Evolutionary conservation across 2,329 filamentous ascomycete species (phyloP), one percentile per base, ranked within the genome.

Genomic region (Fusarium sp.): DNA sequence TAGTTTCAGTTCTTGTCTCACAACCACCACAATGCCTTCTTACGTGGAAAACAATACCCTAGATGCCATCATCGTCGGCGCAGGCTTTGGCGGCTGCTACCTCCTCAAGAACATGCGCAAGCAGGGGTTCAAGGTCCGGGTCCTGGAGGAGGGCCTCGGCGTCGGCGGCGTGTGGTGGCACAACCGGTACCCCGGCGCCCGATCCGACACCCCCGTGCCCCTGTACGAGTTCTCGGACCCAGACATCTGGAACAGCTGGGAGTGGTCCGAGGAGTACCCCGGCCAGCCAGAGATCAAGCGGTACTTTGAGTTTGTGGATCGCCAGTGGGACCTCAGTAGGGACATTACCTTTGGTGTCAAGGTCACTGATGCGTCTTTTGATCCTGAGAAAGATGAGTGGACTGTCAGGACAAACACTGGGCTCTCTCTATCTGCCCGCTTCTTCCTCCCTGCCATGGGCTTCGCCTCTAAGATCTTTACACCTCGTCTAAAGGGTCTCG

Each of bases 231-330:
- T 73, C 42, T 73, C 70, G 31, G 72, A 70, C 14, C 69, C 56
- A 3, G 83, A 77, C 31, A 71, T 75, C 14, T 77, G 85, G 14
- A 79, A 84, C 29, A 84, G 85, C 59, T 87, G 85, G 82, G 73
- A 82, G 52, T 86, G 83, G 81, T 80, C 77, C 1, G 77, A 82
- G 60, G 74, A 80, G 31, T 83, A 81, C 36, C 73, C 81, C 0
- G 71, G 80, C 0, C 81, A 82, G 63, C 70, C 79, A 13, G 84
- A 87, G 62, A 75, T 86, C 0, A 78, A 81, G n/a, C 71, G 67
- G 7, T 87, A 87, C 68, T 86, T 87, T 63, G 78, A 83, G 52
- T 83, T 85, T 66, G 82, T 86, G 7, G 85, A 84, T 42, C 77
- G 81, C 16, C 82, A 83, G 29, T 79, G 84, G 38, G 76, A 84